A percentile compares a stretch with the other conserved stretches of the same genome.
phyloP scores from a whole-genome alignment of 306 rosid genomes.

The Begonia masoniana region DNA sequence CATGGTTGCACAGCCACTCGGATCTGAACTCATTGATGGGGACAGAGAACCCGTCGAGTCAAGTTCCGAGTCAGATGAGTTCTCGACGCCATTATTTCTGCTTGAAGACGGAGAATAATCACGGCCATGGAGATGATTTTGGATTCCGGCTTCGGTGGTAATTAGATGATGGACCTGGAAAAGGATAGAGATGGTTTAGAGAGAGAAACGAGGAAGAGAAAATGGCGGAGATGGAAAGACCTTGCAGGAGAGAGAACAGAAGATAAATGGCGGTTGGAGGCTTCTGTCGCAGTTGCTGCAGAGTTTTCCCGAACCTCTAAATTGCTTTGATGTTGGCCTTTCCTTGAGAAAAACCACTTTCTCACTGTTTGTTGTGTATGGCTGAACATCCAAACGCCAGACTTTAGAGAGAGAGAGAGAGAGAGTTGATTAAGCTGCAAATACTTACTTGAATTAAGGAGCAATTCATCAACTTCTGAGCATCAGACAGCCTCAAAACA shows the following conservation, averaged over 20 bases:
- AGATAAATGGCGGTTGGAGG: conserved; percentile 68
- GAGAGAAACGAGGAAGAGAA: neutral
- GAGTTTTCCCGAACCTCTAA: conserved; percentile 61
- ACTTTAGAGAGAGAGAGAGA: too few species aligned
- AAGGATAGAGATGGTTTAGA: conserved; percentile 1
- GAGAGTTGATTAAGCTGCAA: neutral
- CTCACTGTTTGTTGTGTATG: conserved; percentile 77
- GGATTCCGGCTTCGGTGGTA: conserved; percentile 36
- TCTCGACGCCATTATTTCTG: too few species aligned
- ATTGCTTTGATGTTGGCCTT: conserved; percentile 51
- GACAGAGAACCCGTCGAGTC: conserved; percentile 58
- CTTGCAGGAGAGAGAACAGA: conserved; percentile 92
- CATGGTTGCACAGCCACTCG: conserved; percentile 7
- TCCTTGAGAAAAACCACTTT: conserved; percentile 83
- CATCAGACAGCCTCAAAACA: conserved; percentile 67
- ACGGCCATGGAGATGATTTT: conserved; percentile 42
- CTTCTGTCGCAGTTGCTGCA: conserved; percentile 82
- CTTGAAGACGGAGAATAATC: too few species aligned
- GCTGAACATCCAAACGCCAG: conserved; percentile 20
- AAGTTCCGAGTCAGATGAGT: conserved; percentile 46
- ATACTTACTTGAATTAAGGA: conserved; percentile 60
- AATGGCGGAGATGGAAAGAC: conserved; percentile 10
- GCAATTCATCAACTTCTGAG: conserved; percentile 59
- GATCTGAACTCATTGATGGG: conserved; percentile 57
- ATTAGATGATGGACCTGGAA: conserved; percentile 50